phyloP scores from a whole-genome alignment of 306 rosid genomes.

The Quercus parvula region DNA sequence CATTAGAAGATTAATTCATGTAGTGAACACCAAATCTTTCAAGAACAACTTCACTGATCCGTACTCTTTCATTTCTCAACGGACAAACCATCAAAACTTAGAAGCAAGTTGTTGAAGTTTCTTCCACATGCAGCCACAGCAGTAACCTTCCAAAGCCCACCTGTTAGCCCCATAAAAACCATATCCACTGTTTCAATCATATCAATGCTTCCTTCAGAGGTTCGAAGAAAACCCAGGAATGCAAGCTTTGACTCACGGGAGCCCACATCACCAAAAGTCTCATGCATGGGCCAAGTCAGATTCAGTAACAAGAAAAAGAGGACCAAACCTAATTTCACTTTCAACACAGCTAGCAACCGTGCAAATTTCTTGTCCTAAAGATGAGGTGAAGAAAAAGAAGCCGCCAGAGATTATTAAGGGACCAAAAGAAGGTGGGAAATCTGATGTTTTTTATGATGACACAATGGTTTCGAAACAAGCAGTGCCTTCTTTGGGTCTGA shows the following conservation, averaged over 20 bases:
- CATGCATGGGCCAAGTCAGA: slow-evolving; percentile 62
- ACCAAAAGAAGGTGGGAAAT: background rate
- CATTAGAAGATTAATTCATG: too few relatives aligned
- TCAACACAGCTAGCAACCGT: background rate
- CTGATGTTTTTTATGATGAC: slow-evolving; percentile 12
- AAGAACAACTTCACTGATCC: background rate
- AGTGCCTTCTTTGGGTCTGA: slow-evolving; percentile 17
- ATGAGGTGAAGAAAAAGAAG: slow-evolving; percentile 17
- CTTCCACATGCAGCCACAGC: slow-evolving; percentile 34
- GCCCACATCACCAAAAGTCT: slow-evolving; percentile 57
- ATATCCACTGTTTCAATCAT: slow-evolving; percentile 14
- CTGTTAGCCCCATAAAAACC: slow-evolving; percentile 30
- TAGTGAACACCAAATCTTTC: too few relatives aligned
- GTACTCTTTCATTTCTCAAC: background rate
- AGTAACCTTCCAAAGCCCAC: slow-evolving; percentile 27
- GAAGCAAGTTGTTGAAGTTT: slow-evolving; percentile 30
- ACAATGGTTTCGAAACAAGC: background rate
- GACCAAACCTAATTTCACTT: slow-evolving; percentile 4
- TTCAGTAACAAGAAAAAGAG: slow-evolving; percentile 32
- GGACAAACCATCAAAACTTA: slow-evolving; percentile 36
- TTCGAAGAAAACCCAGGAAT: slow-evolving; percentile 34
- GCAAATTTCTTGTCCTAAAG: slow-evolving; percentile 10
- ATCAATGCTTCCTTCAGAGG: slow-evolving; percentile 49
- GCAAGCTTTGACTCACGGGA: slow-evolving; percentile 39
- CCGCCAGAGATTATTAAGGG: slow-evolving; percentile 15